phyloP scores from a whole-genome alignment of 495 filamentous ascomycete species.

The Penicillium turbatum region DNA sequence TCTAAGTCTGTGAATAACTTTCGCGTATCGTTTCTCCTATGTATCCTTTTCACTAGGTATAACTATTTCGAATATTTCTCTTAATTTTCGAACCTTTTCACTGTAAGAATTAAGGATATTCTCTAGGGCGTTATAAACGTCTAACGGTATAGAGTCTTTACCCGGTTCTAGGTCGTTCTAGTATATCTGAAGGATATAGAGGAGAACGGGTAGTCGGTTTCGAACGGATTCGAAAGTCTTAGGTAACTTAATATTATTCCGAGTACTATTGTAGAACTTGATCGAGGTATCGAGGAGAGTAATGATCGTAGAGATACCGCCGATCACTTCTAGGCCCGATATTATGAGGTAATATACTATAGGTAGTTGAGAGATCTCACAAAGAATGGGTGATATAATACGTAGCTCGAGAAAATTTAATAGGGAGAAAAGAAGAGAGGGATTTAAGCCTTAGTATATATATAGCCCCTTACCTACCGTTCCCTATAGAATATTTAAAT shows the following conservation, averaged over 20 bases:
- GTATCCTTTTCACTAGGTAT: no score
- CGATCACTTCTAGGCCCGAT: slow-evolving; percentile 2
- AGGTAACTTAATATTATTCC: not conserved
- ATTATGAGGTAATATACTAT: not conserved
- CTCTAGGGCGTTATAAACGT: no score
- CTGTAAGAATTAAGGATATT: no score
- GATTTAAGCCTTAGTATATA: not conserved
- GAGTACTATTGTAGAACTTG: not conserved
- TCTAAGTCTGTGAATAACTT: no score
- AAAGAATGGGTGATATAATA: not conserved
- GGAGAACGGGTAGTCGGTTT: no score
- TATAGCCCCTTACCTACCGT: not conserved
- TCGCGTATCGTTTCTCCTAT: no score
- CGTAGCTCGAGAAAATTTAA: not conserved
- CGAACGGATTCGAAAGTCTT: no score
- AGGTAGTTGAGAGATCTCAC: not conserved
- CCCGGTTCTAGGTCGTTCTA: no score
- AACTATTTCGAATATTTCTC: no score
- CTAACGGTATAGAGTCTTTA: no score
- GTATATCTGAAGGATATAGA: no score
- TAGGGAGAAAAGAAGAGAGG: not conserved
- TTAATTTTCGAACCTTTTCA: no score
- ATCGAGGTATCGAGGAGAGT: not conserved
- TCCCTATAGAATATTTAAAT: not conserved
- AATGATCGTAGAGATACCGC: slow-evolving; percentile 1